These are phyloP conservation scores for Pichia norvegensis DNA, from an alignment of 1,139 yeast genomes.

Conservation along the genomic window DNA sequence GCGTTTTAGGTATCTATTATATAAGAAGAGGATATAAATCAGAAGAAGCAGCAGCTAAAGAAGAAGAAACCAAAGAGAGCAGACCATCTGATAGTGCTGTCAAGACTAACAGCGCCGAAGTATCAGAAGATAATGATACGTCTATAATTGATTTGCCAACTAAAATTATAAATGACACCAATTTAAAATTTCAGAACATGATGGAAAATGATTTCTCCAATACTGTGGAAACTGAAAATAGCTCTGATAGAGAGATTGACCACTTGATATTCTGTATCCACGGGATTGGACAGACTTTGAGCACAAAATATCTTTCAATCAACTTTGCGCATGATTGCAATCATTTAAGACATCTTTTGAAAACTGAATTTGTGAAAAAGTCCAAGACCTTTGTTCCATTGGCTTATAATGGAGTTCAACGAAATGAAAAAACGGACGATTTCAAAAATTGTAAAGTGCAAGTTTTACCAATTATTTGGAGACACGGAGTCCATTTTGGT, in stretches of 20 bases:
- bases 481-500: constrained; percentile 62
- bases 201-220: constrained; percentile 47
- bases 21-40: constrained; percentile 27
- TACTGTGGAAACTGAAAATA: constrained; percentile 23
- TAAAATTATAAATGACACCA: constrained; percentile 13
- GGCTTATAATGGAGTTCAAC: constrained; percentile 28
- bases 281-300: constrained; percentile 89
- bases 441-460: constrained; percentile 54
- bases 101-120: background rate
- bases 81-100: background rate
- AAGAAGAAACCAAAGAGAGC: constrained; percentile 6
- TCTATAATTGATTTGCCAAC: constrained; percentile 1
- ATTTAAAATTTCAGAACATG: constrained; percentile 33
- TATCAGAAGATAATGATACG: background rate
- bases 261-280: constrained; percentile 83
- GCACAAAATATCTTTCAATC: constrained; percentile 69
- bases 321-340: constrained; percentile 85
- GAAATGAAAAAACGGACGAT: constrained; percentile 21
- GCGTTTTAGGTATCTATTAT: constrained; percentile 25
- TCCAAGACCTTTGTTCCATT: constrained; percentile 31
- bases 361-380: constrained; percentile 44
- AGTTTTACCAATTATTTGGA: constrained; percentile 72
- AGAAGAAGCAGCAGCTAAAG: constrained; percentile 5
- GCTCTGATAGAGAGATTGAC: constrained; percentile 51
- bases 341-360: constrained; percentile 57